A percentile compares a stretch with the other conserved stretches of the same genome.
Conservation (phyloP, 2,329 filamentous ascomycete genomes). For the Acrodontium crateriforme region DNA sequence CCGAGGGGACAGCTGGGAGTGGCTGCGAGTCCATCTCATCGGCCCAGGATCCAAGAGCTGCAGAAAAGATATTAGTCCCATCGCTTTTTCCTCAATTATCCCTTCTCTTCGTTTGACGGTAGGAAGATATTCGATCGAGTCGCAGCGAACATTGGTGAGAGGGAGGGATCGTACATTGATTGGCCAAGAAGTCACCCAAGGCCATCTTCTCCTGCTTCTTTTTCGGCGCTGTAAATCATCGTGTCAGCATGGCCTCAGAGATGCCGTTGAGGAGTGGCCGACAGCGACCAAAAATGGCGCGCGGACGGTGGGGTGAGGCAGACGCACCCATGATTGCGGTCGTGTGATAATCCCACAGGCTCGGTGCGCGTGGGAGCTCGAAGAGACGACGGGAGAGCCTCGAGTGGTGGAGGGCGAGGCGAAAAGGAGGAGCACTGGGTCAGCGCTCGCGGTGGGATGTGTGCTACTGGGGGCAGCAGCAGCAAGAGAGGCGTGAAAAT, state of each 20-base stretch:
- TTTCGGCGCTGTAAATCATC: constrained; percentile 43
- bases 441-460: too few species aligned
- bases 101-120: too few species aligned
- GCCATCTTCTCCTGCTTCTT: constrained; percentile 94
- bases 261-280: not conserved
- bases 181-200: constrained; percentile 87
- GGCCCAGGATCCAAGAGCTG: constrained; percentile 83
- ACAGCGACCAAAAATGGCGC: constrained; percentile 1
- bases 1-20: constrained; percentile 16
- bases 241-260: constrained; percentile 15
- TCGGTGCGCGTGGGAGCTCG: constrained; percentile 5
- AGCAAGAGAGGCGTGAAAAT: too few species aligned
- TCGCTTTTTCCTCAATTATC: constrained; percentile 27
- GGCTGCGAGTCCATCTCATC: constrained; percentile 72
- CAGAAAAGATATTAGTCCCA: constrained; percentile 13
- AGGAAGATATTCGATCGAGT: too few species aligned
- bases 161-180: constrained; percentile 51
- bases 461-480: too few species aligned
- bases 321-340: constrained; percentile 47
- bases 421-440: too few species aligned
- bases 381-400: too few species aligned
- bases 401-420: too few species aligned
- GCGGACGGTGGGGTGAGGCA: not conserved
- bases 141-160: too few species aligned
- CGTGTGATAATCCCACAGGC: constrained; percentile 12